These are phyloP conservation scores for Paecilomyces sp. DNA, from an alignment of 2,329 filamentous ascomycete genomes.

Conservation along the genomic window DNA sequence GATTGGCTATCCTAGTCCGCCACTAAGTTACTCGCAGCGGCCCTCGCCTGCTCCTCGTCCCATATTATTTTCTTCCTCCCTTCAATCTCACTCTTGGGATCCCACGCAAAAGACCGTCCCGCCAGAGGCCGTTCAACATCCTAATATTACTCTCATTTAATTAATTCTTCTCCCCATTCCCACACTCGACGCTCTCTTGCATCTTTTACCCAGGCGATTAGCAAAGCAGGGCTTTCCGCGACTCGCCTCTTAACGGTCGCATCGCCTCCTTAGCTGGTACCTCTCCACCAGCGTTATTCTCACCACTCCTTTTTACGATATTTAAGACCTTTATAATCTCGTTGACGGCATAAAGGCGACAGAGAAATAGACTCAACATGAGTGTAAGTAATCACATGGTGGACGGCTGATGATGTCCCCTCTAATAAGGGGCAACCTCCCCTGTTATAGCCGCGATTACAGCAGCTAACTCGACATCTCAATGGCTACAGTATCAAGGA, in stretches of 20 bases:
- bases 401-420: background rate
- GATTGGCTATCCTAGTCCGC: background rate
- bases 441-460: background rate
- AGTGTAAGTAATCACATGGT: slow-evolving; percentile 7
- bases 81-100: background rate
- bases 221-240: background rate
- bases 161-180: background rate
- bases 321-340: background rate
- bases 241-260: background rate
- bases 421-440: background rate
- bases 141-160: background rate
- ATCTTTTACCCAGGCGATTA: background rate
- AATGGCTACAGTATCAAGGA: slow-evolving; percentile 16
- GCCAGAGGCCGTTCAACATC: background rate
- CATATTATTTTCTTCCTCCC: background rate
- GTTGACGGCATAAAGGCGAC: background rate
- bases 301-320: background rate
- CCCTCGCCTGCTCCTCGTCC: background rate
- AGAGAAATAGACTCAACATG: slow-evolving; percentile 4
- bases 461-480: background rate
- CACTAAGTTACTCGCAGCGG: background rate
- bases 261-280: background rate
- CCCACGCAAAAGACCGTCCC: background rate
- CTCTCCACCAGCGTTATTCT: background rate
- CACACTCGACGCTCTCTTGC: slow-evolving; percentile 5